These are phyloP conservation scores for Neoboletus subvelutipes DNA, from an alignment of 768 basidiomycete genomes.

Conservation along the genomic window DNA sequence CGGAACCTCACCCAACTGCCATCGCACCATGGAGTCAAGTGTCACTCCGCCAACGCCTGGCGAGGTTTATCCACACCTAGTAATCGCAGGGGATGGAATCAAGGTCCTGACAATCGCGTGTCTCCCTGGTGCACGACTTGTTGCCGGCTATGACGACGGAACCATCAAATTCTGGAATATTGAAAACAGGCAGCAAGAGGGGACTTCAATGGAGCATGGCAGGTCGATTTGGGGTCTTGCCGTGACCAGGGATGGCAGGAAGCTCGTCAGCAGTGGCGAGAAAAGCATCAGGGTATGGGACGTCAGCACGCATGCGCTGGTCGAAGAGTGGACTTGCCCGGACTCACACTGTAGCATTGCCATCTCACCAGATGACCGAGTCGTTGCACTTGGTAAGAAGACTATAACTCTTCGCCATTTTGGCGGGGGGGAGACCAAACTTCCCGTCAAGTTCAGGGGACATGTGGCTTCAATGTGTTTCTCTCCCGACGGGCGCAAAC, in stretches of 20 bases:
- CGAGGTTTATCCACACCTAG: not conserved
- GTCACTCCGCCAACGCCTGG: not conserved
- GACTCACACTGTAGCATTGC: not conserved
- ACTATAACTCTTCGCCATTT: not conserved
- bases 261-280: not conserved
- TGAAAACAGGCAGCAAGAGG: not conserved
- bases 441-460: not conserved
- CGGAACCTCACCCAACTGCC: not conserved
- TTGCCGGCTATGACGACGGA: not conserved
- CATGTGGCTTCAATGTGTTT: not conserved
- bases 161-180: not conserved
- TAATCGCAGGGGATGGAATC: not conserved
- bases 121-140: not conserved
- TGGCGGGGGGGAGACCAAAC: not conserved
- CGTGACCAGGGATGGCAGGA: not conserved
- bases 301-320: not conserved
- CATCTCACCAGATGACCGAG: constrained; percentile 3
- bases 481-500: not conserved
- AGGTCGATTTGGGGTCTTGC: not conserved
- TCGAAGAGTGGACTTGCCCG: not conserved
- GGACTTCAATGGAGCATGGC: not conserved
- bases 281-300: constrained; percentile 3
- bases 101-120: not conserved
- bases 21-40: not conserved
- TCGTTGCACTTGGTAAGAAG: not conserved